Percentiles rank a stretch among this genome's conserved stretches.
Conservation (phyloP, 305 asterid species). For the Solanum hybrid region DNA sequence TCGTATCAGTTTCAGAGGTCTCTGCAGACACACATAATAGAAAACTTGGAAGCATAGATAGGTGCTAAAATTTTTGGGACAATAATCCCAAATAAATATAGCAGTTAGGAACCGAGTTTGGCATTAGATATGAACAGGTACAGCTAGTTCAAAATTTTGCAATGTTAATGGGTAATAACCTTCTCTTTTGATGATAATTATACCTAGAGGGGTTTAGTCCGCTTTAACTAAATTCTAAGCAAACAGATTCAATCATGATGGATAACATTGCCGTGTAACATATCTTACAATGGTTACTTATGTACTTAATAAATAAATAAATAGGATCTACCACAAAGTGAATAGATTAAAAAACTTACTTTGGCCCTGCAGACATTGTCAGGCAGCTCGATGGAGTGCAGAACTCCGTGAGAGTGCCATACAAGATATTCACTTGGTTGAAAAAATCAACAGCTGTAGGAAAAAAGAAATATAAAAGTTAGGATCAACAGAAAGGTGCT, state of each 20-base stretch:
- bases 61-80: neutral
- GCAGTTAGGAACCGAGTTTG: neutral
- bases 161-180: neutral
- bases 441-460: constrained; percentile 57
- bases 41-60: neutral
- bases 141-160: neutral
- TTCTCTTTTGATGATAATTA: neutral
- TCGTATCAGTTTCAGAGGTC: neutral
- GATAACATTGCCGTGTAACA: neutral
- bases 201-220: neutral
- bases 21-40: neutral
- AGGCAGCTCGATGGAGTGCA: constrained; percentile 52
- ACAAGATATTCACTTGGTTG: constrained; percentile 43
- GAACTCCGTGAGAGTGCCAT: constrained; percentile 54
- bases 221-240: neutral
- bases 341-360: constrained; percentile 23
- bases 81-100: neutral
- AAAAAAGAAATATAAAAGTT: neutral
- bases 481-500: neutral
- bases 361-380: constrained; percentile 59
- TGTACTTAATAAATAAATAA: neutral
- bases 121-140: neutral
- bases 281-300: neutral
- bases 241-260: neutral
- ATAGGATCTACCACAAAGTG: neutral